Percentiles rank a stretch among this genome's conserved stretches.
phyloP scores from a whole-genome alignment of 805 yeast genomes.

The Wickerhamomyces bisporus region DNA sequence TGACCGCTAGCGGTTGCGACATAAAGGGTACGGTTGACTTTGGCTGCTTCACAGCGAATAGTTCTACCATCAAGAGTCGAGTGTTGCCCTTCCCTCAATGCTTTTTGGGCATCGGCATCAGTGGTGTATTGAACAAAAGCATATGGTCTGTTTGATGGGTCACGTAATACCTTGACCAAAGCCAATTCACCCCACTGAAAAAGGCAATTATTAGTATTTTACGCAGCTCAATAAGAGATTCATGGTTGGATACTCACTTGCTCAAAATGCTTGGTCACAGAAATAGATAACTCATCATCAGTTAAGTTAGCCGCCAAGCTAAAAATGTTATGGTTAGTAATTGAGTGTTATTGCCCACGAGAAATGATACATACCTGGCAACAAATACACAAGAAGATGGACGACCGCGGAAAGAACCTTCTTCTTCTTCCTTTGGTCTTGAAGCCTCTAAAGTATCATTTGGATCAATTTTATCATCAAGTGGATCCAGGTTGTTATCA shows the following conservation, averaged over 20 bases:
- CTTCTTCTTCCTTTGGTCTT: background rate
- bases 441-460: conserved; percentile 12
- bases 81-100: conserved; percentile 65
- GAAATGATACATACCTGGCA: conserved; percentile 41
- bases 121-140: conserved; percentile 84
- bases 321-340: background rate
- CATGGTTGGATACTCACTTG: conserved; percentile 22
- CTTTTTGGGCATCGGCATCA: conserved; percentile 64
- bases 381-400: conserved; percentile 89
- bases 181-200: conserved; percentile 61
- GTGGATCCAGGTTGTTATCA: conserved; percentile 16
- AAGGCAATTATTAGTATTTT: conserved; percentile 2
- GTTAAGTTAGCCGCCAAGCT: conserved; percentile 59
- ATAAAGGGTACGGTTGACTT: conserved; percentile 82
- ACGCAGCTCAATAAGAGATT: too few species aligned
- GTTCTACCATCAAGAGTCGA: conserved; percentile 66
- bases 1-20: conserved; percentile 35
- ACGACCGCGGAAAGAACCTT: conserved; percentile 39
- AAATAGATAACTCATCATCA: conserved; percentile 66
- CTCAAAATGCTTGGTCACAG: conserved; percentile 64
- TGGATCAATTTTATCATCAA: conserved; percentile 12
- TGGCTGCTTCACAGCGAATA: conserved; percentile 85
- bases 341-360: background rate
- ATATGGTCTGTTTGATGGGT: conserved; percentile 78
- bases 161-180: conserved; percentile 77